phyloP scores from a whole-genome alignment of 2,329 filamentous ascomycete genomes.

The Pseudogymnoascus sp. region DNA sequence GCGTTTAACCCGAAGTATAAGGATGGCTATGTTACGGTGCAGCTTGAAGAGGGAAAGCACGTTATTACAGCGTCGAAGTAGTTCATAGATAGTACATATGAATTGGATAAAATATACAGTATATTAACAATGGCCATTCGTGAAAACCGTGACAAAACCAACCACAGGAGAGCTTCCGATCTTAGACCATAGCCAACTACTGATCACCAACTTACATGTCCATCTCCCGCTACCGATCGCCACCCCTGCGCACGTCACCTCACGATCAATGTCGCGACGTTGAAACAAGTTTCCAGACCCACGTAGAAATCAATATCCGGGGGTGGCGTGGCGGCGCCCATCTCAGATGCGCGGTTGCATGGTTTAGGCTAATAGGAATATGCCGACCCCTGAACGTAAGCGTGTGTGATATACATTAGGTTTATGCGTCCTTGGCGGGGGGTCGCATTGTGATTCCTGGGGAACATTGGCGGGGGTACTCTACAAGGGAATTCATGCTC shows the following conservation, averaged over 20 bases:
- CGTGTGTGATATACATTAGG: not conserved
- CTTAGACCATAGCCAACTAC: not conserved
- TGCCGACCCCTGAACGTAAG: not conserved
- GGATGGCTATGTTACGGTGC: conserved; percentile 15
- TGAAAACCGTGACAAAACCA: not conserved
- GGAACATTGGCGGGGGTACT: not conserved
- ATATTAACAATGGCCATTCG: not conserved
- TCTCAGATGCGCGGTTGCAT: not conserved
- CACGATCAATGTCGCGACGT: not conserved
- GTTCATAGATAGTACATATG: not conserved
- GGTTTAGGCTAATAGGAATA: not conserved
- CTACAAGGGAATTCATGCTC: not conserved
- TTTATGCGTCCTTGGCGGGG: not conserved
- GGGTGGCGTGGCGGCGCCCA: not conserved
- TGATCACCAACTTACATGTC: not conserved
- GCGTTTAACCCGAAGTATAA: conserved; percentile 5
- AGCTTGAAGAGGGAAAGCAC: not conserved
- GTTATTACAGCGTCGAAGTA: not conserved
- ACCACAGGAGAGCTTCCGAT: not conserved
- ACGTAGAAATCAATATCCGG: not conserved
- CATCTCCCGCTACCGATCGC: not conserved
- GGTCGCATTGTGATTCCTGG: not conserved
- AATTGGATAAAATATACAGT: not conserved
- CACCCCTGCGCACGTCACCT: not conserved
- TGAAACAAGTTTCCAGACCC: not conserved